phyloP scores from a whole-genome alignment of 176 grass and related monocot species.

The Carex scoparia region DNA sequence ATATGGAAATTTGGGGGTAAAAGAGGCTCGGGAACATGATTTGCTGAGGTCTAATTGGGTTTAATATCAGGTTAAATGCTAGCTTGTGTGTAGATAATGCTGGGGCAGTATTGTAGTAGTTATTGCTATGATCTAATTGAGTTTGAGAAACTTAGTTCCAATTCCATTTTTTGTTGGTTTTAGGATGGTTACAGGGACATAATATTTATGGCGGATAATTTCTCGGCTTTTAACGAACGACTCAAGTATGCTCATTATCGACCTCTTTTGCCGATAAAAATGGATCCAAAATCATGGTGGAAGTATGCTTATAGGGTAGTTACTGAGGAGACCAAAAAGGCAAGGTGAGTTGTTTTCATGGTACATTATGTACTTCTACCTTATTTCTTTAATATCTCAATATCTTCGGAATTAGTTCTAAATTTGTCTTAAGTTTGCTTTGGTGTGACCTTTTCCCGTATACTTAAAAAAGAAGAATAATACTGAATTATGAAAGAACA shows the following conservation, averaged over 20 bases:
- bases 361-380: slow-evolving; percentile 17
- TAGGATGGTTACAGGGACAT: slow-evolving; percentile 95
- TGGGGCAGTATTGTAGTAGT: background rate
- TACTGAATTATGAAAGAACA: background rate
- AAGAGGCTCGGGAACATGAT: background rate
- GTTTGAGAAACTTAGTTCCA: slow-evolving; percentile 5
- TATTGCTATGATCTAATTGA: background rate
- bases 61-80: background rate
- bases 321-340: slow-evolving; percentile 77
- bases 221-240: slow-evolving; percentile 90
- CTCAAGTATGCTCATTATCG: slow-evolving; percentile 90
- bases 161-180: slow-evolving; percentile 22
- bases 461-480: background rate
- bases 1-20: background rate
- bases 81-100: background rate
- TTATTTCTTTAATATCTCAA: background rate
- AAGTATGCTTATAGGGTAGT: slow-evolving; percentile 83
- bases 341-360: slow-evolving; percentile 42
- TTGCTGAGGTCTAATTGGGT: background rate
- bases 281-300: slow-evolving; percentile 80
- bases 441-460: background rate
- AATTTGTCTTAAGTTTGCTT: background rate
- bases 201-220: slow-evolving; percentile 94
- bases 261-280: slow-evolving; percentile 64
- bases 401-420: background rate